A percentile compares a stretch with the other conserved stretches of the same genome.
Conservation (phyloP, 192 early-diverging fungal species). For the Endogone sp. region DNA sequence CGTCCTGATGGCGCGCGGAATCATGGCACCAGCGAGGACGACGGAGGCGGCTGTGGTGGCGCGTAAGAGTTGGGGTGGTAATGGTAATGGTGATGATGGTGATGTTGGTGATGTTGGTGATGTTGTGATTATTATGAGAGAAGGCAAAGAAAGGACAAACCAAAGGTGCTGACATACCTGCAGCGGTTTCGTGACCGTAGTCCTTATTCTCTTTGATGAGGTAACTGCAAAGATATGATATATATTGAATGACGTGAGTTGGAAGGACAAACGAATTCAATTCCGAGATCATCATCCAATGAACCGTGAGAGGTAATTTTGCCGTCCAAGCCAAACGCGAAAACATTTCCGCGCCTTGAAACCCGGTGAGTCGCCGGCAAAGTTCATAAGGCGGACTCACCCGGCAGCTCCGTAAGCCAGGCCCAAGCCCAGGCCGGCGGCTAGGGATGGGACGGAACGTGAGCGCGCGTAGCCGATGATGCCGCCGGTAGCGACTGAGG, state of each 20-base stretch:
- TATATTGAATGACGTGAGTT: no score
- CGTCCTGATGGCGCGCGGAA: conserved; percentile 32
- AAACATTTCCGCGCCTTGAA: no score
- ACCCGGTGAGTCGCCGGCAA: no score
- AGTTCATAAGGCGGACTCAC: conserved; percentile 4
- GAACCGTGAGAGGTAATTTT: no score
- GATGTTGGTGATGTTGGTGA: no score
- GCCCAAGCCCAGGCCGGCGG: conserved; percentile 34
- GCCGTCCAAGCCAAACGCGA: no score
- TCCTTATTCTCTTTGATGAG: conserved; percentile 31
- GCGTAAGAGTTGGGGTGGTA: no score
- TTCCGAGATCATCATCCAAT: no score
- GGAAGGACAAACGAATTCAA: no score
- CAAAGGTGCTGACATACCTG: conserved; percentile 9
- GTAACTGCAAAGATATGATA: conserved; percentile 14
- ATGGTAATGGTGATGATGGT: no score
- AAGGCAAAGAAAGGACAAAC: conserved; percentile 3
- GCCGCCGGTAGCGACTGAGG: conserved; percentile 20
- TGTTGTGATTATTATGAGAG: no score
- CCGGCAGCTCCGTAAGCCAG: conserved; percentile 36
- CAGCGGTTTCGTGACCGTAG: conserved; percentile 41
- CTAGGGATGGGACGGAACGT: conserved; percentile 33
- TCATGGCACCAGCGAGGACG: conserved; percentile 27
- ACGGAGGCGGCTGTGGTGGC: conserved; percentile 25
- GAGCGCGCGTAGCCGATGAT: conserved; percentile 27